phyloP scores from a whole-genome alignment of 257 asterid genomes.

The Solanum neorickii region DNA sequence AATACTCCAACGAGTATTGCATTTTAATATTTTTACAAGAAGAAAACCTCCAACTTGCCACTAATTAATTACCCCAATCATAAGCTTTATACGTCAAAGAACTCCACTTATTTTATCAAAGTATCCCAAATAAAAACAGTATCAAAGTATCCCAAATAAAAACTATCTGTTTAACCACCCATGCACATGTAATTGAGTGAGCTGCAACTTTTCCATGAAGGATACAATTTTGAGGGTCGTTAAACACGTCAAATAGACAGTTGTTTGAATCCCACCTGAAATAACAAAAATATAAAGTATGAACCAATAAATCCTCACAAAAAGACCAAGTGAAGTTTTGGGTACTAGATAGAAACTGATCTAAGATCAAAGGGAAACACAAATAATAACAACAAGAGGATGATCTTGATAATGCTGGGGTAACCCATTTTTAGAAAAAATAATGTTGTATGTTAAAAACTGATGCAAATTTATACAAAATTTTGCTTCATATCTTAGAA shows the following conservation, averaged over 20 bases:
- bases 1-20: no score
- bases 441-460: no score
- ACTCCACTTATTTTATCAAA: not conserved
- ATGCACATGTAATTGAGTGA: not conserved
- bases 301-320: not conserved
- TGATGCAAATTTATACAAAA: no score
- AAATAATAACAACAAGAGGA: no score
- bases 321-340: not conserved
- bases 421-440: no score
- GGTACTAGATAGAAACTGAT: not conserved
- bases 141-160: not conserved
- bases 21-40: not conserved
- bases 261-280: not conserved
- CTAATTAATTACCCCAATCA: not conserved
- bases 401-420: no score
- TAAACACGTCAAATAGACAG: not conserved
- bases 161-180: not conserved
- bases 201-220: not conserved
- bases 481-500: no score
- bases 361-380: no score
- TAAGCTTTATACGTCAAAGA: not conserved
- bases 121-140: not conserved
- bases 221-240: not conserved
- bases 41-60: not conserved
- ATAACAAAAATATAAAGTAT: not conserved